Evolutionary conservation across 2,329 filamentous ascomycete genomes (phyloP), one percentile per base, ranked within the genome.

Genomic region (Cladorrhinum sp.): DNA sequence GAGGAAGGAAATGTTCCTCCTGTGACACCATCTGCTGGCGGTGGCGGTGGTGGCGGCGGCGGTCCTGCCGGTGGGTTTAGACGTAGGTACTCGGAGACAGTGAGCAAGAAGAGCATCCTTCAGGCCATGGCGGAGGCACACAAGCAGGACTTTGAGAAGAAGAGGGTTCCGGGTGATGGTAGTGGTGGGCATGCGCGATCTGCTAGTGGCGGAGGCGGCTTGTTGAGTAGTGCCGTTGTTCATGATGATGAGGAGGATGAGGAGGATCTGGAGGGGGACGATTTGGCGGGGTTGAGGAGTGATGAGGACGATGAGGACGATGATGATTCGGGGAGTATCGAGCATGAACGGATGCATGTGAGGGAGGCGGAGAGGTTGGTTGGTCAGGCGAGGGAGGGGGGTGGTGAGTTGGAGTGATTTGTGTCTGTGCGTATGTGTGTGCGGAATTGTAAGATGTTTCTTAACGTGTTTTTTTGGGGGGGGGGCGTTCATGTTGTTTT

Each of bases 71-170:
- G 64, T 6, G 66, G 70, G n/a, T 62, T 74, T 18, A 63, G 66
- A 21, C 70, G 62, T 33, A 72, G 75, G 8, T 73, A 73, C 54
- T 56, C 74, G 1, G 73, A 75, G 20, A 69, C 73, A 1, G 57
- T 67, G 6, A 46, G 18, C 18, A 75, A 64, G 58, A 71, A 66
- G 52, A 76, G 76, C 0, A 80, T 86, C 59, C 78, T 80, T 4
- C 85, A 82, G 14, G 86, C 92, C n/a, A 81, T 97, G 66, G 89
- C 91, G 3, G 83, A 88, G 63, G 94, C 94, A 5, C 95, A 98
- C 73, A 89, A 85, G 63, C 89, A 96, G 73, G 94, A 98, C 75
- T 98, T 97, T 73, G 90, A 96, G 75, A 89, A 95, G 77, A 90
- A 86, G 73, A 82, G 85, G 64, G 75, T 72, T 67, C 74, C 75